Conservation (phyloP, 148 eudicot genomes). For the Persicaria tinctoria region DNA sequence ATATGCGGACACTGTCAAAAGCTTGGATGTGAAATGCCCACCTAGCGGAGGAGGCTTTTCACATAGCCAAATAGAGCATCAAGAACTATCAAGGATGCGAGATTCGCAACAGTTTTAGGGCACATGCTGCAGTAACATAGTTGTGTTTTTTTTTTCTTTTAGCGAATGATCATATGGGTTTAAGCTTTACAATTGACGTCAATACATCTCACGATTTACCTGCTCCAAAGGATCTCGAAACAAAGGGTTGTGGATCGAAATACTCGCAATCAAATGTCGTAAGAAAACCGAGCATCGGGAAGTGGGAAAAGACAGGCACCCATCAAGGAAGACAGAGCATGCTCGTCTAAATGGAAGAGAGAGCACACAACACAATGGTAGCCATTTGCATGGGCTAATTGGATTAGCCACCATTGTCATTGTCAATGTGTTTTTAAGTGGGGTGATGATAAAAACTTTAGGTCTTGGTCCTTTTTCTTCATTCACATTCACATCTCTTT, state of each 20-base stretch:
- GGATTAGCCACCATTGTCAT: conserved; percentile 7
- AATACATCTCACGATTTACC: too few relatives aligned
- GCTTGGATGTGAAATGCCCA: not conserved
- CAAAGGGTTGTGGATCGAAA: too few relatives aligned
- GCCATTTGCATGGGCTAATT: conserved; percentile 7
- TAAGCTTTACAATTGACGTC: too few relatives aligned
- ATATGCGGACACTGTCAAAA: not conserved
- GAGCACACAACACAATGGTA: not conserved
- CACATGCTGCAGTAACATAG: too few relatives aligned
- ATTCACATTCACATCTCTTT: not conserved
- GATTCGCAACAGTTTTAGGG: too few relatives aligned
- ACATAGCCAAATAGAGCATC: too few relatives aligned
- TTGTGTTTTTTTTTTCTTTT: too few relatives aligned
- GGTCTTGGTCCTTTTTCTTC: not conserved
- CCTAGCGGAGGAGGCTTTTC: too few relatives aligned
- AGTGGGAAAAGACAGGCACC: conserved; percentile 5
- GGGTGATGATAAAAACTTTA: not conserved
- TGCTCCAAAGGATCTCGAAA: too few relatives aligned
- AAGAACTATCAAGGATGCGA: too few relatives aligned
- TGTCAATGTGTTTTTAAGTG: conserved; percentile 7
- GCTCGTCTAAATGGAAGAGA: not conserved
- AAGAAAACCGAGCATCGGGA: not conserved
- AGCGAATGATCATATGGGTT: too few relatives aligned
- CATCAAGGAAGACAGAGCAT: not conserved
- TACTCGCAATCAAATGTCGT: not conserved